Evolutionary conservation across 306 rosid genomes (phyloP), one percentile per base, ranked within the genome.

Genomic region (Cicer cuneatum): DNA sequence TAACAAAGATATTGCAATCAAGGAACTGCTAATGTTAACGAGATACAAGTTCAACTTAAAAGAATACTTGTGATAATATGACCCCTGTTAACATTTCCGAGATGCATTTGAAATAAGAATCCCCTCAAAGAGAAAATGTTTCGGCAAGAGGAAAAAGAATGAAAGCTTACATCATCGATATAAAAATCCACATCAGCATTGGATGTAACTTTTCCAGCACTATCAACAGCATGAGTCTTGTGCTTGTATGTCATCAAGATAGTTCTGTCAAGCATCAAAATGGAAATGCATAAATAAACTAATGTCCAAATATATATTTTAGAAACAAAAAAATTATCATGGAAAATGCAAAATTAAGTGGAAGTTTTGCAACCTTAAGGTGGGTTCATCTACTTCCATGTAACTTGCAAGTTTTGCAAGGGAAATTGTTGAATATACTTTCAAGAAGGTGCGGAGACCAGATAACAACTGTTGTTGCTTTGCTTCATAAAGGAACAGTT

Each of bases 301-400:
- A 47, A 47, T 43, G 69, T 6, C 4, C 41, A 59, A 78, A 67
- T 19, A 69, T 56, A 70, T 14, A 68, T 56, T 43, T 51, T 16
- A 57, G 18, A 46, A 41, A 51, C 16, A 77, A 10, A 63, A 12
- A 0, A 64, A 10, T 69, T 35, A 42, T 43, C 1, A 1, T 48
- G 68, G 24, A 52, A 72, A 21, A 54, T 53, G 74, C 67, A 18
- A 61, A 56, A 46, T 33, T 56, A 76, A 68, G 48, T 14, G 24
- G 7, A 54, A 41, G 56, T 42, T 49, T 72, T 59, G 29, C 84
- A 76, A 90, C 99, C 99, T 92, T 85, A 92, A 82, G 66, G 93
- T 90, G 10, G 97, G 80, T 76, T 92, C 99, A 86, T 94, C 98
- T 78, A 90, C 96, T 87, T 94, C 97, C 96, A 92, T 92, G 81